Base-by-base conservation (phyloP, 495 filamentous ascomycete genomes). In the Xylaria telfairii region DNA sequence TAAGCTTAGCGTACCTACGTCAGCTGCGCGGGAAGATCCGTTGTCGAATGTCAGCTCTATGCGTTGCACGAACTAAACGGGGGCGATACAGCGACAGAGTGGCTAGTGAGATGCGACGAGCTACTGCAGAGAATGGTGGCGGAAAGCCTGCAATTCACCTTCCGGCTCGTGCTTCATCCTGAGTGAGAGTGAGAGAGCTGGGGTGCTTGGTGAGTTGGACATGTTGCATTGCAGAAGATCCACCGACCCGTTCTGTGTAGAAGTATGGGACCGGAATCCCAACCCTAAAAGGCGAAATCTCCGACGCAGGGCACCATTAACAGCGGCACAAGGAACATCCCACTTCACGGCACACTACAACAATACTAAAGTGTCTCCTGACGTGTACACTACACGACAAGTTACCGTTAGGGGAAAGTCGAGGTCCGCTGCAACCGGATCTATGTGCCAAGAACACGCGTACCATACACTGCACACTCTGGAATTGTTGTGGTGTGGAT, bases 1-100 rank as follows among this genome's bases (percentile, higher is more conserved):
- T 49, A 70, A 70, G 68, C 68, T 59, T 65, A 54, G 61, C 68
- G 39, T 19, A 19, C 41, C 28, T 65, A 63, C 41, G 68, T 65
- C n/a, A 65, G 61, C 39, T 65, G 61, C 32, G 39, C 68, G 68
- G 68, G 68, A 70, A 65, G 68, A 63, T 51, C 68, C 68, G 68
- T 65, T 57, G 37, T 24, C 59, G 15, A 42, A 56, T 15, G 37
- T 21, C 46, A 54, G 47, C 30, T 41, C 26, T 26, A 26, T 51
- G 47, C 21, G 47, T 26, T 51, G 21, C 47, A 51, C 47, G 47
- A 44, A 30, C 24, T 32, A 34, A 34, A 65, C 62, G 59, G 21
- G 39, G 21, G 26, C 37, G 59, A 26, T 41, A 26, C 28, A 37
- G 17, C 56, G 6, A 37, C 19, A 59, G 19, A 3, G 34, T 8